Evolutionary conservation across 306 rosid species (phyloP).

Genomic region (Begonia fuchsioides): DNA sequence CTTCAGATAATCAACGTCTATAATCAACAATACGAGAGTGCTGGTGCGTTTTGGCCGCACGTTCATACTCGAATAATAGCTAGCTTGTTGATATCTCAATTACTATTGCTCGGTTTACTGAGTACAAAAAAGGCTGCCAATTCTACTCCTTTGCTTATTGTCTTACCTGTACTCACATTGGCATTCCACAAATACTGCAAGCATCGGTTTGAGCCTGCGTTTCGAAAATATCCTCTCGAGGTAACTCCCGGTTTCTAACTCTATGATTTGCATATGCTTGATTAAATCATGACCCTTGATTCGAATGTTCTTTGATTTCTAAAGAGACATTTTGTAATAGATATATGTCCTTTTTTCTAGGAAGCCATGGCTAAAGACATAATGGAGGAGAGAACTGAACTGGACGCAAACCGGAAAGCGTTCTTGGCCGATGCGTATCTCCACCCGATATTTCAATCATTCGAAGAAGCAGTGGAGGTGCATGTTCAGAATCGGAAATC

Average conservation of each 20-base stretch:
- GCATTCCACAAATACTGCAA: slow-evolving; percentile 84
- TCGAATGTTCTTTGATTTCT: no score
- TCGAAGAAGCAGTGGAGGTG: slow-evolving; percentile 48
- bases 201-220: slow-evolving; percentile 80
- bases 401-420: slow-evolving; percentile 52
- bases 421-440: slow-evolving; percentile 78
- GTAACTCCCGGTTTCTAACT: slow-evolving; percentile 21
- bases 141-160: slow-evolving; percentile 74
- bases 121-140: slow-evolving; percentile 94
- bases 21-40: slow-evolving; percentile 86
- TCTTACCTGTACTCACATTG: slow-evolving; percentile 60
- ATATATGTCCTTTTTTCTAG: slow-evolving; percentile 29
- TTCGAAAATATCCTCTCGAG: slow-evolving; percentile 82
- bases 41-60: slow-evolving; percentile 95
- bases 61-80: slow-evolving; percentile 90
- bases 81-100: slow-evolving; percentile 79
- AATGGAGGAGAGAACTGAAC: slow-evolving; percentile 50
- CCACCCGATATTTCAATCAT: slow-evolving; percentile 84
- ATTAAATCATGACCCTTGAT: no score
- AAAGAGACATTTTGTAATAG: not conserved
- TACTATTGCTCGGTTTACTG: slow-evolving; percentile 81
- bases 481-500: slow-evolving; percentile 62
- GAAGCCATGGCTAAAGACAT: slow-evolving; percentile 85
- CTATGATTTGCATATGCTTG: not conserved
- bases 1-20: slow-evolving; percentile 95